Conservation (phyloP, 495 filamentous ascomycete species). For the Chlorociboria aeruginascens region DNA sequence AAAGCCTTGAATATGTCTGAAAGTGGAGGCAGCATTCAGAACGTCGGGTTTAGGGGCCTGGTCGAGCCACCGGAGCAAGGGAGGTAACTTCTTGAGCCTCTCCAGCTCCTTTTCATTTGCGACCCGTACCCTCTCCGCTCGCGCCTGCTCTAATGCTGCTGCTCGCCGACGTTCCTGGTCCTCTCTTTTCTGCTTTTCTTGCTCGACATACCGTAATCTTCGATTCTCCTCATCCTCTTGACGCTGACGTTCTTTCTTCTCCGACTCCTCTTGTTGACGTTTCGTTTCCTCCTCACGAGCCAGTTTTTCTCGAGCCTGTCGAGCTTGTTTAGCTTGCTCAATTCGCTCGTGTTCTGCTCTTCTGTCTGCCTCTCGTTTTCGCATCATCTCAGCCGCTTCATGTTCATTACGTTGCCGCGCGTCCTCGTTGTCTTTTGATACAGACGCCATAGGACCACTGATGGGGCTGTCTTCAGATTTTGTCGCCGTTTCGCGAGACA, state of each 20-base stretch:
- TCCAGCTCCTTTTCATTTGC: conserved; percentile 33
- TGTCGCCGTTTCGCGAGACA: conserved; percentile 9
- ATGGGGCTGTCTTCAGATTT: conserved; percentile 9
- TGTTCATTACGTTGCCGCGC: conserved; percentile 28
- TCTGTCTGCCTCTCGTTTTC: conserved; percentile 22
- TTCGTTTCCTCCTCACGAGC: conserved; percentile 26
- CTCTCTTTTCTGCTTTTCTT: conserved; percentile 33
- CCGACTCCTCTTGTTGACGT: conserved; percentile 27
- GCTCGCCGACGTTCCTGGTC: conserved; percentile 44
- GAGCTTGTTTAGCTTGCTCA: conserved; percentile 20
- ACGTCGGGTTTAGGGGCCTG: conserved; percentile 33
- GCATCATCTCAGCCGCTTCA: conserved; percentile 34
- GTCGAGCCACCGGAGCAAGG: conserved; percentile 41
- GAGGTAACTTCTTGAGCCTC: conserved; percentile 37
- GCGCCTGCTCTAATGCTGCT: conserved; percentile 30
- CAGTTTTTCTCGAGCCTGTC: conserved; percentile 37
- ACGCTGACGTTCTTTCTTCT: conserved; percentile 25
- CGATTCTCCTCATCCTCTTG: conserved; percentile 28
- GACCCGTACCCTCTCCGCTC: conserved; percentile 19
- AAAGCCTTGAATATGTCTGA: conserved; percentile 36
- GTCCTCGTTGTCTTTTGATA: conserved; percentile 22
- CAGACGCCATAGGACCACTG: conserved; percentile 16
- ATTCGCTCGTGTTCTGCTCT: conserved; percentile 19
- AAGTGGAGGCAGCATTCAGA: conserved; percentile 34
- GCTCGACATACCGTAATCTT: conserved; percentile 21